These are phyloP conservation scores for Paraphoma sp. DNA, from an alignment of 2,329 filamentous ascomycete genomes.

Conservation along the genomic window DNA sequence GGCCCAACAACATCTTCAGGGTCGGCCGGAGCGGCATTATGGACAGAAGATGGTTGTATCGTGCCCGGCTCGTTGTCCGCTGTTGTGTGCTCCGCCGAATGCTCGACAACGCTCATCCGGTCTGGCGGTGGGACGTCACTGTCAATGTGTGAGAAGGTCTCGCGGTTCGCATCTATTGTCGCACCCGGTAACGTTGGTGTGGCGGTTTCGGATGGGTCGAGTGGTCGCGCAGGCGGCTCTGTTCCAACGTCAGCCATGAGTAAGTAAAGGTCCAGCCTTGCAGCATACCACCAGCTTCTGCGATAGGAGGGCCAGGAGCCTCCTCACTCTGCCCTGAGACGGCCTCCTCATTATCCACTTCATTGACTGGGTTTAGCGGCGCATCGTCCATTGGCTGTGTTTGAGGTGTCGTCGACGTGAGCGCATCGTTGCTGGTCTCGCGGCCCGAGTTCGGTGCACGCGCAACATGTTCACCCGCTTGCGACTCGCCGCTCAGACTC, in stretches of 20 bases:
- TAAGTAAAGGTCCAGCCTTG: neutral
- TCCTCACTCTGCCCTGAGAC: neutral
- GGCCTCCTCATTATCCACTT: constrained; percentile 11
- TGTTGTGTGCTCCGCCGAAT: constrained; percentile 22
- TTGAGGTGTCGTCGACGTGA: neutral
- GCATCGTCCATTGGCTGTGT: constrained; percentile 3
- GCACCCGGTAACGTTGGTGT: constrained; percentile 15
- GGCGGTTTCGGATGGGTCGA: neutral
- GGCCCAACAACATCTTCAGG: constrained; percentile 25
- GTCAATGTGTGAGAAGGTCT: constrained; percentile 31
- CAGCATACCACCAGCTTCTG: constrained; percentile 30
- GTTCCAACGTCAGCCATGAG: constrained; percentile 4
- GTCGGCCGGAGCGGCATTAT: constrained; percentile 22
- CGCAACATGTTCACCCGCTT: constrained; percentile 2
- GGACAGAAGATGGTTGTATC: constrained; percentile 18
- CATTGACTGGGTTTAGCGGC: constrained; percentile 7
- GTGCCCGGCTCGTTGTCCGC: constrained; percentile 22
- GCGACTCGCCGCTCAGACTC: constrained; percentile 11
- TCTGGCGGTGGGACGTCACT: constrained; percentile 22
- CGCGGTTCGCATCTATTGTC: constrained; percentile 22
- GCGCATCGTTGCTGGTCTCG: neutral
- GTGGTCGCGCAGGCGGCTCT: constrained; percentile 13
- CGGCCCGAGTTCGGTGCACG: constrained; percentile 3
- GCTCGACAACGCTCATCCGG: constrained; percentile 16
- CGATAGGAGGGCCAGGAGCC: constrained; percentile 20